Evolutionary conservation across 208 protist genomes (phyloP).

Genomic region (Acanthamoeba quina): DNA sequence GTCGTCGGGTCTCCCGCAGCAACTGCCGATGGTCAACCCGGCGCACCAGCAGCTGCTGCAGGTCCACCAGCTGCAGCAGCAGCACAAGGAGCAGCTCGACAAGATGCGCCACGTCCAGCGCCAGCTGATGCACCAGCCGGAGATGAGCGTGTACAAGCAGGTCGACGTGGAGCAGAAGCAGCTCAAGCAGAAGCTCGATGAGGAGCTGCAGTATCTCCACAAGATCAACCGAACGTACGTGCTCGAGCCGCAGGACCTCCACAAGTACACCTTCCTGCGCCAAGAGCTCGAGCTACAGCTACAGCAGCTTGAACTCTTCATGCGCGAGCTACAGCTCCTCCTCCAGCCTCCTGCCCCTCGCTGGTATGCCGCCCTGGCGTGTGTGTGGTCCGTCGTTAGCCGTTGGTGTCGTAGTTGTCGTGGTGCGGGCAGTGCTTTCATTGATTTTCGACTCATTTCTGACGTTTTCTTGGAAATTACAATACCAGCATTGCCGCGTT

Average conservation of each 20-base stretch:
- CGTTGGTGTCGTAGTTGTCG: background rate
- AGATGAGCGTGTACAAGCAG: constrained; percentile 46
- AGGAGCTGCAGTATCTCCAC: constrained; percentile 41
- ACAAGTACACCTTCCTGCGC: constrained; percentile 56
- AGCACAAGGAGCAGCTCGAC: constrained; percentile 71
- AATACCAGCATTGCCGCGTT: constrained; percentile 44
- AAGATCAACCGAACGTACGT: constrained; percentile 54
- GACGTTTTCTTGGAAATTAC: background rate
- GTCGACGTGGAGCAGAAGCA: constrained; percentile 68
- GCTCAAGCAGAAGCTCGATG: constrained; percentile 62
- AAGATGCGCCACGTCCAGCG: constrained; percentile 63
- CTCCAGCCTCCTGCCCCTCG: constrained; percentile 62
- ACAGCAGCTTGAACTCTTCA: constrained; percentile 54
- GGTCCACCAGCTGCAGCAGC: constrained; percentile 37
- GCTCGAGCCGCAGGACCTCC: constrained; percentile 51
- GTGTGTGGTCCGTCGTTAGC: too few species aligned
- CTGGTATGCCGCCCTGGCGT: background rate
- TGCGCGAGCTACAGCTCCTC: constrained; percentile 48
- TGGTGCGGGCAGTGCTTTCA: background rate
- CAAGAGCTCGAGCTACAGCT: constrained; percentile 70
- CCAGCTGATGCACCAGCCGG: constrained; percentile 67
- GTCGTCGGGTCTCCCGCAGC: background rate
- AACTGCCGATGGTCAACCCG: background rate
- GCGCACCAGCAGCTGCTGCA: constrained; percentile 63
- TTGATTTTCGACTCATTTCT: background rate